Evolutionary conservation across 371 early-diverging fungal species (phyloP), one percentile per base, ranked within the genome.

Genomic region (Mortierella sp.): DNA sequence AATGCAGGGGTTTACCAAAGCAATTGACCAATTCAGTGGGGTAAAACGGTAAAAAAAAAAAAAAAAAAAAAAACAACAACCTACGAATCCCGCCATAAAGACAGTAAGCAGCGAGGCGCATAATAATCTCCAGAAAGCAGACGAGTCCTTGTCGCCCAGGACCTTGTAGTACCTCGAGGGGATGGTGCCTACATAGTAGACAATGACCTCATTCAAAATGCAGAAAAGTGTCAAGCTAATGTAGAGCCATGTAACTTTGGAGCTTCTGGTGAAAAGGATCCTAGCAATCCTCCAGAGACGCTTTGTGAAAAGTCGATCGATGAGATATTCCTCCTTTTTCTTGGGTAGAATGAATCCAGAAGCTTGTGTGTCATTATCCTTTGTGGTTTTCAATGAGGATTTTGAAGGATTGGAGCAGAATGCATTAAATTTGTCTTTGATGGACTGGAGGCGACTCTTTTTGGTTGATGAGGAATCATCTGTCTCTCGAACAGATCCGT

Each of bases 91-190:
- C 17, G 90, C 85, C 6, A 86, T 66, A 49, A 91, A 78, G 19
- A 93, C 90, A 2, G 92, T 72, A 1, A 83, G 42, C 2, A 92
- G 55, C 35, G 90, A 88, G 13, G 86, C 81, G 0, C 86, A 5
- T 13, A 93, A 68, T 29, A 90, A 83, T 17, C 71, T 70, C 34
- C 64, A 61, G 76, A 95, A 96, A 15, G 86, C 90, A 10, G 76
- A 54, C 6, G 62, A 45, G 68, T 95, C 92, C 72, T 85, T 85
- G 64, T 89, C 85, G 7, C 87, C 86, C 35, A 96, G 81, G 22
- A 92, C 87, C 8, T 81, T 71, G 84, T 93, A 96, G 81, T 93
- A 96, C 63, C 86, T 82, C 34, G 93, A 90, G 5, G 93, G 89
- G 55, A 92, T 83, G 23, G 87, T 79, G 10, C 96, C 96, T 4